Conservation (phyloP, 176 grass and related monocot species). For the Musa beccarii region DNA sequence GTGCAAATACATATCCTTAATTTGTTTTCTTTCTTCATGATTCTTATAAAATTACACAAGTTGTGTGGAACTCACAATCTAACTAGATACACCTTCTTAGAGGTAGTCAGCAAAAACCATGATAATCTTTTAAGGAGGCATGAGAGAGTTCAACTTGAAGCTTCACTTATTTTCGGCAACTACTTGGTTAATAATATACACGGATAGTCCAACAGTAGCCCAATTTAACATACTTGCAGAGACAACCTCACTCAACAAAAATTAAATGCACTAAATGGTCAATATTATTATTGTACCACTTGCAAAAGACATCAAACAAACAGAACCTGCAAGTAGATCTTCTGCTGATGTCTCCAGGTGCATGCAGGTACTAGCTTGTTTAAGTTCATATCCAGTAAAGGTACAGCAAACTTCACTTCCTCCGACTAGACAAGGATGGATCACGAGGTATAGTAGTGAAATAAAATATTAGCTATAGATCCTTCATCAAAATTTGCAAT, state of each 20-base stretch:
- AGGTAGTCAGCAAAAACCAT: neutral
- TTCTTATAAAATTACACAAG: too few relatives aligned
- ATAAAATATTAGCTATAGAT: slow-evolving; percentile 1
- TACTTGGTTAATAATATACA: neutral
- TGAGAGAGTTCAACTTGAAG: neutral
- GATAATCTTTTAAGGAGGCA: neutral
- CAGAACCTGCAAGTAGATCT: slow-evolving; percentile 47
- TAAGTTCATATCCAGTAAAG: slow-evolving; percentile 69
- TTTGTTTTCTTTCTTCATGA: too few relatives aligned
- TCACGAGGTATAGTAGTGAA: neutral
- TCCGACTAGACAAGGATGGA: slow-evolving; percentile 42
- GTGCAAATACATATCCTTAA: too few relatives aligned
- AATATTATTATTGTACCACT: neutral
- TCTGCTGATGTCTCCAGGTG: slow-evolving; percentile 79
- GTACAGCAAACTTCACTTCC: slow-evolving; percentile 92
- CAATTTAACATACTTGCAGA: neutral
- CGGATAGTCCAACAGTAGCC: neutral
- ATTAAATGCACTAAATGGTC: neutral
- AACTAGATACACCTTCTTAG: neutral
- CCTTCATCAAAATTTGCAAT: neutral
- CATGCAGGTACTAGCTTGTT: slow-evolving; percentile 65
- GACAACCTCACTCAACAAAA: neutral
- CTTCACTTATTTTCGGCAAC: neutral
- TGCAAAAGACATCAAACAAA: neutral
- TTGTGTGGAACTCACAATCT: too few relatives aligned